phyloP scores from a whole-genome alignment of 179 eudicot genomes.

The Beta macrorhiza region DNA sequence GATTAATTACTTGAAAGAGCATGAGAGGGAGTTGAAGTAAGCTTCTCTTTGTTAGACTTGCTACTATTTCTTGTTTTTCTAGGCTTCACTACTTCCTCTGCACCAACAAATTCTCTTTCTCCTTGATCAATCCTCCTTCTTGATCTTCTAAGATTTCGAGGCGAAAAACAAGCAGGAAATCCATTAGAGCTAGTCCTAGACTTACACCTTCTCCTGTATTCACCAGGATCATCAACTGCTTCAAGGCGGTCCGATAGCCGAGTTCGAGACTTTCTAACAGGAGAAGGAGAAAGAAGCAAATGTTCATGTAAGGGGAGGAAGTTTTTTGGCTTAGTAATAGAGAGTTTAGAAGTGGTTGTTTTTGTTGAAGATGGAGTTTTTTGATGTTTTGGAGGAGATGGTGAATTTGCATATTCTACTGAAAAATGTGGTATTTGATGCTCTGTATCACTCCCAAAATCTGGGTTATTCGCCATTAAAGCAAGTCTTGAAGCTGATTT shows the following conservation, averaged over 20 bases:
- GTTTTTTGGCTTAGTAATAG: constrained; percentile 37
- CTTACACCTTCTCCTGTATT: constrained; percentile 47
- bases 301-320: constrained; percentile 59
- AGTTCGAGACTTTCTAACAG: constrained; percentile 52
- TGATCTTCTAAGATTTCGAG: constrained; percentile 54
- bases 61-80: constrained; percentile 57
- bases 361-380: background rate
- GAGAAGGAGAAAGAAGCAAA: constrained; percentile 70
- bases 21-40: constrained; percentile 32
- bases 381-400: constrained; percentile 29
- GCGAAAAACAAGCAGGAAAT: constrained; percentile 46
- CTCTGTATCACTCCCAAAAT: constrained; percentile 30
- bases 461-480: constrained; percentile 29
- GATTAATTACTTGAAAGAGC: constrained; percentile 47
- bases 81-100: constrained; percentile 52
- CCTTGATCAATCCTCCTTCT: constrained; percentile 62
- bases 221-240: constrained; percentile 41
- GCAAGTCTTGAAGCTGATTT: constrained; percentile 70
- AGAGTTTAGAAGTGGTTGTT: constrained; percentile 41
- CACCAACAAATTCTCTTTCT: constrained; percentile 50
- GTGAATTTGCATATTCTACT: constrained; percentile 54
- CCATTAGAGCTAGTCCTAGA: constrained; percentile 35
- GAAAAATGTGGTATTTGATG: constrained; percentile 39
- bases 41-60: constrained; percentile 58
- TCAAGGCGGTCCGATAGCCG: constrained; percentile 59